phyloP scores from a whole-genome alignment of 495 filamentous ascomycete species.

The Penicillium fimorum region DNA sequence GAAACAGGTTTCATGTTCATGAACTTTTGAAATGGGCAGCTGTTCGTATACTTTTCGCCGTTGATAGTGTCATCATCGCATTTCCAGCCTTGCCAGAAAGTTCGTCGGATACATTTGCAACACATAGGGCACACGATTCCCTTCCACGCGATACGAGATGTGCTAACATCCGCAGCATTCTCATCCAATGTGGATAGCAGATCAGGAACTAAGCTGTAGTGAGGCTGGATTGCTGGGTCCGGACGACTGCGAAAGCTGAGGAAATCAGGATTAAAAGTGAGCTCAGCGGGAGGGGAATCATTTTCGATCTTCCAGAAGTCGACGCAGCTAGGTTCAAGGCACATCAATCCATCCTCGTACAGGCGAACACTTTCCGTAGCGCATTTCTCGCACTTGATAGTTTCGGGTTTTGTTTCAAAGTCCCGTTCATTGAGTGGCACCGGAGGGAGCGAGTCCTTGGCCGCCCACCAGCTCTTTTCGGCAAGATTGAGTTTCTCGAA shows the following conservation, averaged over 20 bases:
- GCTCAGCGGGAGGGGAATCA: conserved; percentile 20
- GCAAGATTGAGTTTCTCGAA: conserved; percentile 67
- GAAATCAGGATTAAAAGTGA: conserved; percentile 60
- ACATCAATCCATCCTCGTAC: conserved; percentile 67
- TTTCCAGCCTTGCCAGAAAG: conserved; percentile 62
- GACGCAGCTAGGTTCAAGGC: conserved; percentile 56
- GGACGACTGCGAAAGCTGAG: conserved; percentile 46
- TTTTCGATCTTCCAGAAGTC: conserved; percentile 53
- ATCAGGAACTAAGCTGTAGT: conserved; percentile 36
- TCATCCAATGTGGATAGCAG: conserved; percentile 38
- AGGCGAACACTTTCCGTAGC: conserved; percentile 35
- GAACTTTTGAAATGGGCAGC: conserved; percentile 25
- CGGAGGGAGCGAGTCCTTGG: conserved; percentile 28
- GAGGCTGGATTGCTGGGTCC: conserved; percentile 34
- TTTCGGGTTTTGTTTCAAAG: conserved; percentile 23
- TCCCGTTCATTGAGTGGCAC: conserved; percentile 23
- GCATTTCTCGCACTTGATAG: conserved; percentile 41
- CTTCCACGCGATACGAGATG: conserved; percentile 45
- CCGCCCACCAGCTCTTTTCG: conserved; percentile 68
- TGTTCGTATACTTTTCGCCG: background rate
- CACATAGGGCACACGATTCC: conserved; percentile 78
- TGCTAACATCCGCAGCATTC: conserved; percentile 26
- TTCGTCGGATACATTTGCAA: conserved; percentile 58
- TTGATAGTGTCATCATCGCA: conserved; percentile 41
- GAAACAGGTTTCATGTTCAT: conserved; percentile 26